Evolutionary conservation across 345 rosid genomes (phyloP), one percentile per base, ranked within the genome.

Genomic region (Microthlaspi erraticum): DNA sequence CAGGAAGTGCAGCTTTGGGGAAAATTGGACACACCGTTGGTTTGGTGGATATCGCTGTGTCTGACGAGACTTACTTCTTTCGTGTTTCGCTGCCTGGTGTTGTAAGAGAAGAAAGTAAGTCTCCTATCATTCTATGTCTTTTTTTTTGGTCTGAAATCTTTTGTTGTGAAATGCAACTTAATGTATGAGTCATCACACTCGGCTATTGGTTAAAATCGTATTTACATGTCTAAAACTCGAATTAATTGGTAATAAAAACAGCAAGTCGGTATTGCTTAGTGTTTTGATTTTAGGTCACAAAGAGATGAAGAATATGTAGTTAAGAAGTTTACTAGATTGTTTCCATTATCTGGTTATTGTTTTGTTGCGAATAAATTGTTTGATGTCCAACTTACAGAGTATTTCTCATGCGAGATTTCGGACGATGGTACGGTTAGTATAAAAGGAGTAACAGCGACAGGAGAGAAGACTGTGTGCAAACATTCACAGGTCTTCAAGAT

Each of bases 31-130:
- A 85, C 0, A 4, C 42, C 13, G 17, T 89, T 6, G 93, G 96
- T 36, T 33, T 54, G 29, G 9, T 81, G 57, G 84, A 92, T 62
- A 65, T 89, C 17, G 82, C 79, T 10, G 94, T 86, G 69, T 61
- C 72, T 8, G 83, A 76, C 12, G 86, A 85, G 49, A 56, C 84
- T 0, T 89, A 83, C 79, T 49, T 61, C 23, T 89, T 87, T 23
- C 79, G 87, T 37, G 84, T 87, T 17, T 50, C 73, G 12, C 82
- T 89, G 5, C 90, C 89, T 16, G 92, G 92, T 49, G 90, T 85
- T 43, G 71, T 88, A 42, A 75, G 68, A 41, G 81, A 85, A 49
- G 81, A 84, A 78, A 82, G 93, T 86, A 77, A 79, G 88, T 70
- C 39, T 45, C 20, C 4, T 50, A 50, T 33, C 60, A 32, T 16